A percentile compares a stretch with the other conserved stretches of the same genome.
phyloP scores from a whole-genome alignment of 208 protist species.

The Acanthamoeba rhysodes region DNA sequence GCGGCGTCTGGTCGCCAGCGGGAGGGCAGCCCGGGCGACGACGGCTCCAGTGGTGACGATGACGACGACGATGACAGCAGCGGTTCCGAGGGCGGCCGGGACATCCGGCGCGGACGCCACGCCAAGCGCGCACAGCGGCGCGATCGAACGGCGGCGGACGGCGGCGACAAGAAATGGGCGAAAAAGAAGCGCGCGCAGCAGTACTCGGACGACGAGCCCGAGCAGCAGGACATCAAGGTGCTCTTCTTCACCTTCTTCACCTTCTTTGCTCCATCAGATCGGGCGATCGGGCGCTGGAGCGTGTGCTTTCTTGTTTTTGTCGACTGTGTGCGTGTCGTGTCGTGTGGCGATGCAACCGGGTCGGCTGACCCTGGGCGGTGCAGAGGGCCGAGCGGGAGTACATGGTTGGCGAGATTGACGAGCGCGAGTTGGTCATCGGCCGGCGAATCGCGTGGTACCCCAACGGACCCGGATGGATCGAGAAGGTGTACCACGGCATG shows the following conservation, averaged over 20 bases:
- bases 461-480: slow-evolving; percentile 19
- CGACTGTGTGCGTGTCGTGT: neutral
- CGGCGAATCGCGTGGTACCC: slow-evolving; percentile 18
- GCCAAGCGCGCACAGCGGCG: neutral
- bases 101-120: neutral
- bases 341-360: no score
- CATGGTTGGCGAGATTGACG: slow-evolving; percentile 54
- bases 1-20: neutral
- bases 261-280: neutral
- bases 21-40: neutral
- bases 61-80: neutral
- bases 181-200: slow-evolving; percentile 3
- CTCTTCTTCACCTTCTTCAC: neutral
- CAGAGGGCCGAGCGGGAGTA: neutral
- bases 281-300: neutral
- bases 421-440: slow-evolving; percentile 22
- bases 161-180: neutral
- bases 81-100: neutral
- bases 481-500: slow-evolving; percentile 47
- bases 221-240: neutral
- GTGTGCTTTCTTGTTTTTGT: neutral
- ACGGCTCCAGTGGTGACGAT: no score
- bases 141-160: neutral
- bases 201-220: neutral
- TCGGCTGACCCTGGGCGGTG: neutral